Evolutionary conservation across 2,329 filamentous ascomycete genomes (phyloP), one percentile per base, ranked within the genome.

Genomic region (Polychaeton citri): DNA sequence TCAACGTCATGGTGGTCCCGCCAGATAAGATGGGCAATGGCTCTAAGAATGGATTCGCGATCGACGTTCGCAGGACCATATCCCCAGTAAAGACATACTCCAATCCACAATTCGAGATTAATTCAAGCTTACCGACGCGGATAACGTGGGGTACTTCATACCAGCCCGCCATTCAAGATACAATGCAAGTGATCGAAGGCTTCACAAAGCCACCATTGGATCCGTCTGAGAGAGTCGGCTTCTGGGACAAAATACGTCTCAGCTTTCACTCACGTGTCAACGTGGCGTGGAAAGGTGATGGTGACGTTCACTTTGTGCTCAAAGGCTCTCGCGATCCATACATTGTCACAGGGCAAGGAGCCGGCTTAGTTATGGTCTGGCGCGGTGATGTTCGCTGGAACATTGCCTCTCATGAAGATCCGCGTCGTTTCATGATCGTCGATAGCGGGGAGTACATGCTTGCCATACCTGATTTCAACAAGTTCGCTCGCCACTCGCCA

Each of bases 101-200:
- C 0, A 81, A 96, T 52, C 87, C 95, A 58, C 75, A 73, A 21
- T 71, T 98, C 49, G 83, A 94, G 44, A 87, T 98, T 58, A 94
- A 96, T 57, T 95, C 88, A 2, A 81, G 79, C 36, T 75, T 88
- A 39, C 84, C 92, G 2, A 98, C 90, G 1, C 77, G 83, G 31
- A 88, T 98, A 36, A 95, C 88, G 0, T 98, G 90, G 92, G 87
- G 87, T 6, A 87, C 90, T 32, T 94, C 87, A 2, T 98, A 96
- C 52, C 92, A 98, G 53, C 90, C 92, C 19, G 88, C 88, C 2
- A 88, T 98, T 33, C 90, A 98, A 57, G 92, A 98, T 53, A 94
- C 96, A 81, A 98, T 98, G 90, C 95, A 96, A 73, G 87, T 87
- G 18, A 82, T 98, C 42, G 90, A 98, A 60, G 88, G 83, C 2